Evolutionary conservation across 345 rosid genomes (phyloP).

Genomic region (Garcia nutans): DNA sequence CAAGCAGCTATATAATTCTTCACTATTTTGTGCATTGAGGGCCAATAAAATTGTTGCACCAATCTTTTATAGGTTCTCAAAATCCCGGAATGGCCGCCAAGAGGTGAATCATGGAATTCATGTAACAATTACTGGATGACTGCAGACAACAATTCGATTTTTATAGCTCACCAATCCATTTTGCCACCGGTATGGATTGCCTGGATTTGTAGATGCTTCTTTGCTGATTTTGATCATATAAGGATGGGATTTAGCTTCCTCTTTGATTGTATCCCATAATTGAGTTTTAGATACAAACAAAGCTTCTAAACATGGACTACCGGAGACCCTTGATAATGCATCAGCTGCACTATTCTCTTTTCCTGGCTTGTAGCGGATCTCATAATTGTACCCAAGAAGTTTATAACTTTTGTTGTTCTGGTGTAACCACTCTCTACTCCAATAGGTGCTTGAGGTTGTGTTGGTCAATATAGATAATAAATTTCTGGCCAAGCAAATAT

Average conservation of each 20-base stretch:
- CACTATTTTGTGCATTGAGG: no score
- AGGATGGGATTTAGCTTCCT: not conserved
- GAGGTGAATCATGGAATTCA: not conserved
- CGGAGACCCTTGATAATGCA: not conserved
- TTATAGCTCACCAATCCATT: not conserved
- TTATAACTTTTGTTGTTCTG: not conserved
- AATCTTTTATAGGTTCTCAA: not conserved
- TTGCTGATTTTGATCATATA: not conserved
- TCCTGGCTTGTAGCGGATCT: not conserved
- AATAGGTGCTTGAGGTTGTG: not conserved
- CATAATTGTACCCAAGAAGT: not conserved
- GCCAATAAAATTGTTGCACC: no score
- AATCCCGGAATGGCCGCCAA: not conserved
- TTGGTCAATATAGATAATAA: no score
- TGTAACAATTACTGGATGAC: not conserved
- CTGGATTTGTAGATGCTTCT: not conserved
- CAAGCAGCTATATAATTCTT: no score
- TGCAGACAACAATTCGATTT: no score
- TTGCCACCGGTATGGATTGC: not conserved
- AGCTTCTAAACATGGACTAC: no score
- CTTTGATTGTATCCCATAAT: constrained; percentile 4
- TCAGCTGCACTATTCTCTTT: no score
- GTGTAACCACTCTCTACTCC: not conserved
- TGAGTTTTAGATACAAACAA: not conserved
- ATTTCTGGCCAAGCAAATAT: no score